phyloP scores from a whole-genome alignment of 352 stramenopile species.

The Globisporangium lucens region DNA sequence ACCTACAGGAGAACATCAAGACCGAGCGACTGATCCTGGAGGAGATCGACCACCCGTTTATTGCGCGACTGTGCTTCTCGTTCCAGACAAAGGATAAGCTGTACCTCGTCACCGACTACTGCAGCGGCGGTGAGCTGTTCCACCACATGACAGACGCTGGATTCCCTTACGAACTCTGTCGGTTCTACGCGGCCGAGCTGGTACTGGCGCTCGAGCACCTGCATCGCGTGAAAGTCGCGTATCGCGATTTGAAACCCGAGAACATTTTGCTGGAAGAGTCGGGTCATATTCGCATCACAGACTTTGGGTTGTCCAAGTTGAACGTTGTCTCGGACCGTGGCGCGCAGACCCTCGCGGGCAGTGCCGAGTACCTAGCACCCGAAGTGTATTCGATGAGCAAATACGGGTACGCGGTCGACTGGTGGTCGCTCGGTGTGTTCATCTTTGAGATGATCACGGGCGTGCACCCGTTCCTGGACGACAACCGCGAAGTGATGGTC shows the following conservation, averaged over 20 bases:
- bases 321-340: slow-evolving; percentile 71
- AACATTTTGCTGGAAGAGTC: slow-evolving; percentile 89
- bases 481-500: slow-evolving; percentile 82
- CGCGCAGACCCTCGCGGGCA: slow-evolving; percentile 72
- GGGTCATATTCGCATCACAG: slow-evolving; percentile 96
- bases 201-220: slow-evolving; percentile 93
- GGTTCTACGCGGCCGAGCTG: slow-evolving; percentile 97
- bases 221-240: slow-evolving; percentile 93
- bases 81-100: slow-evolving; percentile 95
- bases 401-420: slow-evolving; percentile 88
- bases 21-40: slow-evolving; percentile 98
- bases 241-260: slow-evolving; percentile 97
- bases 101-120: slow-evolving; percentile 90
- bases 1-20: slow-evolving; percentile 94
- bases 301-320: slow-evolving; percentile 92
- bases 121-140: slow-evolving; percentile 97
- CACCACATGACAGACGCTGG: slow-evolving; percentile 94
- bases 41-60: slow-evolving; percentile 97
- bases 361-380: slow-evolving; percentile 88
- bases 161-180: slow-evolving; percentile 58
- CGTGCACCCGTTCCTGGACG: slow-evolving; percentile 85
- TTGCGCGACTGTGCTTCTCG: slow-evolving; percentile 96
- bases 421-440: slow-evolving; percentile 91
- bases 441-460: slow-evolving; percentile 91
- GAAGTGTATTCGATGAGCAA: slow-evolving; percentile 76